phyloP scores from a whole-genome alignment of 1,139 yeast species.

The Geotrichum histeridarum region DNA sequence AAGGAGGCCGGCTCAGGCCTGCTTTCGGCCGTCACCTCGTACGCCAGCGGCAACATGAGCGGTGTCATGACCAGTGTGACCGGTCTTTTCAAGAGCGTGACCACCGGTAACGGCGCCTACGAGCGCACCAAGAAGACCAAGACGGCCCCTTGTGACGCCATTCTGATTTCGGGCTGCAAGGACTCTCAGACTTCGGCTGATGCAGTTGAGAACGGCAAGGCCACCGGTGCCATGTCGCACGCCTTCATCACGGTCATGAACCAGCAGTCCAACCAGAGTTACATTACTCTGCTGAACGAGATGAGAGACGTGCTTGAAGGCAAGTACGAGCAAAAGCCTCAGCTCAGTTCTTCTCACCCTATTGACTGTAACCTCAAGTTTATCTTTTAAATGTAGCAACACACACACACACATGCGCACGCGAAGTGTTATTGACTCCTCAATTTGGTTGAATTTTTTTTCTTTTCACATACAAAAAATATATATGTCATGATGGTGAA shows the following conservation, averaged over 20 bases:
- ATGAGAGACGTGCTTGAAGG: slow-evolving; percentile 65
- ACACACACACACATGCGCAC: background rate
- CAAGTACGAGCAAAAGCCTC: slow-evolving; percentile 85
- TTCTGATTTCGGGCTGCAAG: slow-evolving; percentile 83
- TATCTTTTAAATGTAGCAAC: slow-evolving; percentile 37
- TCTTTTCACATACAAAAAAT: no score
- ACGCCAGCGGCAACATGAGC: slow-evolving; percentile 63
- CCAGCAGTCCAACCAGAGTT: slow-evolving; percentile 66
- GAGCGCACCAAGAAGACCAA: slow-evolving; percentile 51
- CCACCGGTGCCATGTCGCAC: slow-evolving; percentile 94
- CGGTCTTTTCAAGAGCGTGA: slow-evolving; percentile 49
- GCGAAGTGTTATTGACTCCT: background rate
- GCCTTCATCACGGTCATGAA: slow-evolving; percentile 72
- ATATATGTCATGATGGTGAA: no score
- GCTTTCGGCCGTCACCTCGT: slow-evolving; percentile 62
- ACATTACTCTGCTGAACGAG: slow-evolving; percentile 69
- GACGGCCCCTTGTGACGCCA: slow-evolving; percentile 83
- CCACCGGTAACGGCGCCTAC: slow-evolving; percentile 39
- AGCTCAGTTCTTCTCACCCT: slow-evolving; percentile 78
- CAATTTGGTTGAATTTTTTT: background rate
- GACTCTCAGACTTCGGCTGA: slow-evolving; percentile 81
- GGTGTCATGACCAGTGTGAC: slow-evolving; percentile 49
- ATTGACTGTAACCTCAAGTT: slow-evolving; percentile 71
- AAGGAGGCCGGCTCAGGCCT: slow-evolving; percentile 82
- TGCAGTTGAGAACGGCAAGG: slow-evolving; percentile 67